phyloP scores from a whole-genome alignment of 192 early-diverging fungal genomes.

The Obelidium mucronatum region DNA sequence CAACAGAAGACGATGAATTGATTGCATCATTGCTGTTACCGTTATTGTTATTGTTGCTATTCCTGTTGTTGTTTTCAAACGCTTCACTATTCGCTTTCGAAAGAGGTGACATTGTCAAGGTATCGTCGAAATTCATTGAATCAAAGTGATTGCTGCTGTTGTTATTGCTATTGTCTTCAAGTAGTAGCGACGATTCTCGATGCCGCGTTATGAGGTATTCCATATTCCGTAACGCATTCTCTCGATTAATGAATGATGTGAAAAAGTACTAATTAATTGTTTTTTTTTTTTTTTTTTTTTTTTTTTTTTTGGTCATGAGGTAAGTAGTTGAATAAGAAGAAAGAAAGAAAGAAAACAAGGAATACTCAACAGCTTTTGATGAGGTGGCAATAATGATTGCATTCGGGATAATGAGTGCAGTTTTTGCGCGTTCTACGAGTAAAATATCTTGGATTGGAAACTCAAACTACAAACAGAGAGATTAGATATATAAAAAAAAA shows the following conservation, averaged over 20 bases:
- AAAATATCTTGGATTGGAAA: slow-evolving; percentile 38
- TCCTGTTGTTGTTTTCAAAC: too few relatives aligned
- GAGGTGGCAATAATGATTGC: slow-evolving; percentile 24
- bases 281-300: too few relatives aligned
- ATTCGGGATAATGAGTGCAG: slow-evolving; percentile 33
- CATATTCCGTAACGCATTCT: slow-evolving; percentile 32
- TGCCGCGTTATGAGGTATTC: slow-evolving; percentile 33
- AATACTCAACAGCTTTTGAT: slow-evolving; percentile 14
- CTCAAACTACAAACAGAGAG: slow-evolving; percentile 23
- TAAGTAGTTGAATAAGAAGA: too few relatives aligned
- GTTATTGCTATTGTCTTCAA: too few relatives aligned
- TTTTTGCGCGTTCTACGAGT: slow-evolving; percentile 32
- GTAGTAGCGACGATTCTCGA: slow-evolving; percentile 20
- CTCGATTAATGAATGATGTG: slow-evolving; percentile 38
- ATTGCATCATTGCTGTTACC: too few relatives aligned
- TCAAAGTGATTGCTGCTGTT: too few relatives aligned
- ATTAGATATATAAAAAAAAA: background rate
- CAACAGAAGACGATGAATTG: too few relatives aligned
- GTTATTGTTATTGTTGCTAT: too few relatives aligned
- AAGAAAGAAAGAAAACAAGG: slow-evolving; percentile 2
- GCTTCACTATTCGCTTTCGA: too few relatives aligned
- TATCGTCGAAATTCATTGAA: too few relatives aligned
- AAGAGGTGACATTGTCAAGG: too few relatives aligned
- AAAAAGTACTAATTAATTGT: slow-evolving; percentile 33
- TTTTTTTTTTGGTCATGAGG: too few relatives aligned